phyloP scores from a whole-genome alignment of 2,329 filamentous ascomycete genomes.

The Thermomyces lanuginosus region DNA sequence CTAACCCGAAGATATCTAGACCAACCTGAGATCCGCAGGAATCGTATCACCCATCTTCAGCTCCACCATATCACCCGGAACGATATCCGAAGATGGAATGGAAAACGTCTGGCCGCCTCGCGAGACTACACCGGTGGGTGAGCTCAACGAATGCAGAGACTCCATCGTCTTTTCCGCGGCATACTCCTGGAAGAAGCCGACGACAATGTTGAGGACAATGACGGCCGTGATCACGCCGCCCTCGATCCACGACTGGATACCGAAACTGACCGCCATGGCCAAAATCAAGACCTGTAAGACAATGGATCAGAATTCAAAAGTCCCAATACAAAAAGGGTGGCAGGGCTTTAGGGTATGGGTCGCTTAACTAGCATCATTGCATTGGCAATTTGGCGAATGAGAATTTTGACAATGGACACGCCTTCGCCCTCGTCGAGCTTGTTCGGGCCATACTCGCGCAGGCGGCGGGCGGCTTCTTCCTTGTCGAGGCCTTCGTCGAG shows the following conservation, averaged over 20 bases:
- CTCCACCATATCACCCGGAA: slow-evolving; percentile 41
- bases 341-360: slow-evolving; percentile 3
- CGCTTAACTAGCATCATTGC: slow-evolving; percentile 7
- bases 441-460: slow-evolving; percentile 27
- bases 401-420: slow-evolving; percentile 32
- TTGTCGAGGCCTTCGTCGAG: slow-evolving; percentile 3
- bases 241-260: slow-evolving; percentile 41
- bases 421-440: slow-evolving; percentile 31
- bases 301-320: slow-evolving; percentile 4
- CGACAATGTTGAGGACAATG: slow-evolving; percentile 40
- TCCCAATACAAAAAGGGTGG: slow-evolving; percentile 4
- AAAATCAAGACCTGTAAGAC: slow-evolving; percentile 49
- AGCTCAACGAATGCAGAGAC: slow-evolving; percentile 37
- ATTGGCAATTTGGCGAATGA: slow-evolving; percentile 37
- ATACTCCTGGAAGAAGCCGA: slow-evolving; percentile 45
- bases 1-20: slow-evolving; percentile 1
- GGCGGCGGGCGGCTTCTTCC: slow-evolving; percentile 2
- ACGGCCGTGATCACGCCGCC: slow-evolving; percentile 43
- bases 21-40: slow-evolving; percentile 36
- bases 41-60: slow-evolving; percentile 41
- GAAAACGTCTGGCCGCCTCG: slow-evolving; percentile 34
- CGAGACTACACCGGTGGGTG: slow-evolving; percentile 39
- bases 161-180: slow-evolving; percentile 45
- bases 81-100: slow-evolving; percentile 38
- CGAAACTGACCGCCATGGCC: slow-evolving; percentile 49